Evolutionary conservation across 495 filamentous ascomycete genomes (phyloP).

Genomic region (Daldinia bambusicola): DNA sequence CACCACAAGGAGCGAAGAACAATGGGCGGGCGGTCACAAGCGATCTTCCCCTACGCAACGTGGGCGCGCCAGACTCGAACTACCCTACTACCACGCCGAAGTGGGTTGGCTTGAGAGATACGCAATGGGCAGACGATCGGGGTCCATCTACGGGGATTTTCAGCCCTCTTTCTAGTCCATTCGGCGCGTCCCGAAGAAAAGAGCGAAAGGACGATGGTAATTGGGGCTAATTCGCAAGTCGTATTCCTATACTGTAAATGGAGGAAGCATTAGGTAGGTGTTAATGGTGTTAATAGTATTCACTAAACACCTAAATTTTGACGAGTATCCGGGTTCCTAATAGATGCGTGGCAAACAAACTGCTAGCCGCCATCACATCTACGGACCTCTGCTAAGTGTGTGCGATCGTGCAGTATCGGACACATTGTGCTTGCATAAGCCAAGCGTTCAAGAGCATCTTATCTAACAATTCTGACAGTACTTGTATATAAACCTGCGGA

Average conservation of each 20-base stretch:
- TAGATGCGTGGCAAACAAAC: too few species aligned
- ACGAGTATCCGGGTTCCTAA: too few species aligned
- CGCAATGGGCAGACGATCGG: constrained; percentile 34
- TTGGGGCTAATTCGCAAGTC: background rate
- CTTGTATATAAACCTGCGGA: constrained; percentile 46
- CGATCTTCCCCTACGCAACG: constrained; percentile 39
- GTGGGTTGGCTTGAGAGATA: constrained; percentile 38
- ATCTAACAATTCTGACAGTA: constrained; percentile 47
- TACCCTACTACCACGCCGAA: constrained; percentile 29
- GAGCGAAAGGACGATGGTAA: constrained; percentile 31
- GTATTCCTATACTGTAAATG: background rate
- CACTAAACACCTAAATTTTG: too few species aligned
- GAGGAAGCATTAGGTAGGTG: background rate
- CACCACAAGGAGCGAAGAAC: background rate
- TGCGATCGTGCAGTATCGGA: too few species aligned
- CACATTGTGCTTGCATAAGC: too few species aligned
- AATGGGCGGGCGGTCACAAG: background rate
- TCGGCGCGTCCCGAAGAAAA: constrained; percentile 38
- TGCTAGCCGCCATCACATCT: too few species aligned
- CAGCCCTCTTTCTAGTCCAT: constrained; percentile 44
- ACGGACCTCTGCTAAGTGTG: too few species aligned
- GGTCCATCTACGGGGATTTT: constrained; percentile 42
- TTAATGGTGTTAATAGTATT: background rate
- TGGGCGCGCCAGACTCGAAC: constrained; percentile 13
- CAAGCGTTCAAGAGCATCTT: too few species aligned